Conservation (phyloP, 2,329 filamentous ascomycete genomes). For the Aspergillus sp. region DNA sequence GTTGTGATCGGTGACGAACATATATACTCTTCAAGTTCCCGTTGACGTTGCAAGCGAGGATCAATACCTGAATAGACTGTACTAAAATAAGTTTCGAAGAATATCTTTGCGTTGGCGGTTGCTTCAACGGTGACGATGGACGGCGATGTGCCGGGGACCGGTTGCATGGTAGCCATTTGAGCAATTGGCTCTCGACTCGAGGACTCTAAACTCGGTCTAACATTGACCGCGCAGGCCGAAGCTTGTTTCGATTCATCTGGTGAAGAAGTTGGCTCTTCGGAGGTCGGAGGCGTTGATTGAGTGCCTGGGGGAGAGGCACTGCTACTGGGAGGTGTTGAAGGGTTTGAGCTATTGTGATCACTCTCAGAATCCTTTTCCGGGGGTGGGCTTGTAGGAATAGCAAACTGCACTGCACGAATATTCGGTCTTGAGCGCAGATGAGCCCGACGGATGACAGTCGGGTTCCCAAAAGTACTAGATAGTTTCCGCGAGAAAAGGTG, state of each 20-base stretch:
- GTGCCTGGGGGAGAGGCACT: conserved; percentile 30
- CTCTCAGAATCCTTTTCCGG: conserved; percentile 27
- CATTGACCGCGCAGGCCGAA: conserved; percentile 2
- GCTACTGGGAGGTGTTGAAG: conserved; percentile 30
- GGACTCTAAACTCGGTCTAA: neutral
- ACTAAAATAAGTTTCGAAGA: conserved; percentile 81
- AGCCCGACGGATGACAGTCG: conserved; percentile 42
- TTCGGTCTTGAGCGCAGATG: conserved; percentile 35
- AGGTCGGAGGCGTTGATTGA: conserved; percentile 37
- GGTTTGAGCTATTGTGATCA: conserved; percentile 33
- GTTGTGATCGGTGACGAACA: conserved; percentile 55
- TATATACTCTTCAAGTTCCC: conserved; percentile 64
- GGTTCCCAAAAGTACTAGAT: conserved; percentile 39
- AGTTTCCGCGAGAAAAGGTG: conserved; percentile 37
- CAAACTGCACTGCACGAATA: conserved; percentile 24
- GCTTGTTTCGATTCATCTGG: conserved; percentile 13
- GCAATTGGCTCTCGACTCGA: conserved; percentile 2
- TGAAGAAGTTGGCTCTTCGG: conserved; percentile 29
- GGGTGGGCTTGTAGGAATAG: conserved; percentile 5
- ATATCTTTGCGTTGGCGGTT: conserved; percentile 78
- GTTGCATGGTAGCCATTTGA: conserved; percentile 10
- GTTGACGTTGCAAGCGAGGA: conserved; percentile 61
- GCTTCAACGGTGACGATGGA: conserved; percentile 68
- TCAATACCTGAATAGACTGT: conserved; percentile 59
- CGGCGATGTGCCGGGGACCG: conserved; percentile 19